phyloP scores from a whole-genome alignment of 2,329 filamentous ascomycete species.

The Colletotrichum abscissum region DNA sequence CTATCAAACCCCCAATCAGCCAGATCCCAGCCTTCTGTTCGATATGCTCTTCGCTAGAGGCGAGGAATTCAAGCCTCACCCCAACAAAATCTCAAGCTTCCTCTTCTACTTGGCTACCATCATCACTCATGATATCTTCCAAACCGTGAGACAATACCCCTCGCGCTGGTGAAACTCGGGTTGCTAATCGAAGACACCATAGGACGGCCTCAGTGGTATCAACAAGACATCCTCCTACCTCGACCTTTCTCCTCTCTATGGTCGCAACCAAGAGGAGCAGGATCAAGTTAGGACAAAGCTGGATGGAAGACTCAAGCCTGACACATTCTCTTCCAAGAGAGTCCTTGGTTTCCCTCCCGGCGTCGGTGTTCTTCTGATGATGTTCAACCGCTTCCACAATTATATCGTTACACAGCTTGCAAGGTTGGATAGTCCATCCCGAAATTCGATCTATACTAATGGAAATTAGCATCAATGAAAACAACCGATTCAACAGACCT shows the following conservation, averaged over 20 bases:
- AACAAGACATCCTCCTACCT: conserved; percentile 57
- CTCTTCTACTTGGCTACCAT: conserved; percentile 62
- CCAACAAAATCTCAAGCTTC: conserved; percentile 56
- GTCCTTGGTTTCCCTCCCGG: conserved; percentile 63
- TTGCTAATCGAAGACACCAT: conserved; percentile 37
- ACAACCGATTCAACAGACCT: conserved; percentile 46
- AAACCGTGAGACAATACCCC: conserved; percentile 38
- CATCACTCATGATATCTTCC: conserved; percentile 63
- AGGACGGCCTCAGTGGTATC: conserved; percentile 44
- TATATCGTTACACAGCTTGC: conserved; percentile 38
- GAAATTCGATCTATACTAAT: conserved; percentile 33
- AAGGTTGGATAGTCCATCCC: background rate
- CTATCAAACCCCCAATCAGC: conserved; percentile 35
- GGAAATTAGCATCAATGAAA: conserved; percentile 52
- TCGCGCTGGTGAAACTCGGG: conserved; percentile 19
- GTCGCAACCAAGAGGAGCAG: conserved; percentile 62
- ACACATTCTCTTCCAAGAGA: conserved; percentile 64
- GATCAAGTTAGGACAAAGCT: conserved; percentile 58
- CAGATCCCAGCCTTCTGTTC: conserved; percentile 37
- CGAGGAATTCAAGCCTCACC: conserved; percentile 40
- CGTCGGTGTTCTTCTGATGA: conserved; percentile 62
- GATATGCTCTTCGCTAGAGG: conserved; percentile 37
- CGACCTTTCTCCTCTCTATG: conserved; percentile 62
- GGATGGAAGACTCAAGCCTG: conserved; percentile 63
- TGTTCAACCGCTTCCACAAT: conserved; percentile 57